Evolutionary conservation across 257 asterid species (phyloP).

Genomic region (Orobanche coerulescens): DNA sequence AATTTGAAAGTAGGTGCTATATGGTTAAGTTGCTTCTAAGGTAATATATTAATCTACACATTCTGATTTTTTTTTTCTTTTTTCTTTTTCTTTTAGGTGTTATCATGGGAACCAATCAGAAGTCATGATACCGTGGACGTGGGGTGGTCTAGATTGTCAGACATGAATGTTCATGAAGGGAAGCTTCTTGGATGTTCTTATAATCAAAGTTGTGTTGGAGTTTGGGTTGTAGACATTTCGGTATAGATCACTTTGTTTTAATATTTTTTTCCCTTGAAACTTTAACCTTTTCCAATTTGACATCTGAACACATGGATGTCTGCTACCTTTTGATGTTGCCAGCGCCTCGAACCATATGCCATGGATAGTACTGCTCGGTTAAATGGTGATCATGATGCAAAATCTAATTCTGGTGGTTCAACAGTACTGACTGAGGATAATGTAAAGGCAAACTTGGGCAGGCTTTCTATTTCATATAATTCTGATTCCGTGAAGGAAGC

Average conservation of each 20-base stretch:
- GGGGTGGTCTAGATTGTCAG: constrained; percentile 98
- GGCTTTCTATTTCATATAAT: constrained; percentile 67
- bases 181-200: constrained; percentile 98
- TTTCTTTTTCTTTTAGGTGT: constrained; percentile 40
- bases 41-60: constrained; percentile 7
- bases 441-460: constrained; percentile 53
- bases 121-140: constrained; percentile 89
- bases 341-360: constrained; percentile 94
- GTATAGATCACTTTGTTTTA: constrained; percentile 30
- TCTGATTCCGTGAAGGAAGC: constrained; percentile 70
- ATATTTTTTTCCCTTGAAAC: constrained; percentile 16
- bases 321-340: constrained; percentile 29
- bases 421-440: constrained; percentile 49
- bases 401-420: constrained; percentile 57
- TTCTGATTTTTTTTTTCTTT: constrained; percentile 11
- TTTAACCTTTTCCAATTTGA: constrained; percentile 21
- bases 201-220: constrained; percentile 98
- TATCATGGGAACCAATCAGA: constrained; percentile 98
- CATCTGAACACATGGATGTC: constrained; percentile 20
- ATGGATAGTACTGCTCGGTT: constrained; percentile 43
- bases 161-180: constrained; percentile 97
- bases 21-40: constrained; percentile 11
- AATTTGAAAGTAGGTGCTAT: constrained; percentile 64
- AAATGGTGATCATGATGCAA: constrained; percentile 53
- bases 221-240: constrained; percentile 98